Evolutionary conservation across 2,329 filamentous ascomycete species (phyloP), one percentile per base, ranked within the genome.

Genomic region (Sporothrix humicola): DNA sequence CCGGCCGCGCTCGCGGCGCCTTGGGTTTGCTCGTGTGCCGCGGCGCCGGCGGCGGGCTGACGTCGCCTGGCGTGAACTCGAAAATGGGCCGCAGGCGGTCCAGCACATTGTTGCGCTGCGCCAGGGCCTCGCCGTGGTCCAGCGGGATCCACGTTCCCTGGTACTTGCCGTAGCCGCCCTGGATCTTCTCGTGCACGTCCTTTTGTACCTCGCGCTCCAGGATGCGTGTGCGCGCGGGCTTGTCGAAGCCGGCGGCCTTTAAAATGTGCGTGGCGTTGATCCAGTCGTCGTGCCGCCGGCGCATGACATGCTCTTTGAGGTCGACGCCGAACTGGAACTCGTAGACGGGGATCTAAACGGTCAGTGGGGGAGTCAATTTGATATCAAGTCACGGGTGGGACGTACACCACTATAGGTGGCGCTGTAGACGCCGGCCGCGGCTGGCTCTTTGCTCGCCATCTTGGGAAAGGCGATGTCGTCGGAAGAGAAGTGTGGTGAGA

Each of bases 251-350:
- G 76, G 96, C 96, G 56, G 97, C 94, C 81, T 99, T 99, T 68
- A 99, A 85, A 74, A 99, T 98, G 81, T 99, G 96, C 72, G 96
- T 99, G n/a, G 96, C 96, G 86, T 99, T 99, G 84, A 99, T 96
- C 94, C 95, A 99, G 83, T 98, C 91, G 82, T 99, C 96, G 71
- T 90, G 89, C 74, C 95, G 91, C 69, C 96, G 90, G 82, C 96
- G 92, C 96, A 99, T 99, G 77, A 98, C 93, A 93, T 98, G 94
- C 79, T 92, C 89, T 80, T 92, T 91, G 46, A 90, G 80, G 80
- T 97, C 94, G 77, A 86, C 87, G 50, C 91, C 93, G 78, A 97
- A 91, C 81, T 97, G 94, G 83, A 90, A 96, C 81, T 98, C 96
- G 81, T 96, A 98, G 12, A 98, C 95, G 50, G 95, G 95, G 75